Conservation (phyloP, 192 early-diverging fungal genomes). For the Coemansia sp. region DNA sequence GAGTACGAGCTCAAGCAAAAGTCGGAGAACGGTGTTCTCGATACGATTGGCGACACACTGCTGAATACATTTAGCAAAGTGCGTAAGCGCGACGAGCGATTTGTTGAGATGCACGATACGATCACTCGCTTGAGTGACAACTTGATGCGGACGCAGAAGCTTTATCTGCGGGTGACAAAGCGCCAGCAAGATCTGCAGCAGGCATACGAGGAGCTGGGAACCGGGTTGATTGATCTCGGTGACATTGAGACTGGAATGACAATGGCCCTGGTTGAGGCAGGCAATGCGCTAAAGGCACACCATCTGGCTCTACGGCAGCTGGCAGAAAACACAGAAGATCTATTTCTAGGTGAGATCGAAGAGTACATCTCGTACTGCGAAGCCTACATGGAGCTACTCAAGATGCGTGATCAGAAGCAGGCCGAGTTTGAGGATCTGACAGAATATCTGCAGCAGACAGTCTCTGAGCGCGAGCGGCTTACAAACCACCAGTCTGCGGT, state of each 20-base stretch:
- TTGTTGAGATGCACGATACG: constrained; percentile 76
- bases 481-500: constrained; percentile 60
- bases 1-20: constrained; percentile 56
- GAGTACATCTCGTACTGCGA: constrained; percentile 73
- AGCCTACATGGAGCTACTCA: constrained; percentile 64
- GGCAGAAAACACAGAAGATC: constrained; percentile 52
- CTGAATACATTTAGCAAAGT: constrained; percentile 90
- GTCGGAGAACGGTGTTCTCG: constrained; percentile 65
- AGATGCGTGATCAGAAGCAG: constrained; percentile 90
- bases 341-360: constrained; percentile 73
- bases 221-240: constrained; percentile 70
- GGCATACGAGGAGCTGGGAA: constrained; percentile 79
- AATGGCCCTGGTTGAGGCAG: constrained; percentile 70
- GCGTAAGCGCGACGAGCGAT: constrained; percentile 82
- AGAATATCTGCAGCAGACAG: constrained; percentile 69
- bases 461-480: constrained; percentile 69
- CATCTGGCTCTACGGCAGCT: constrained; percentile 65
- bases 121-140: constrained; percentile 86
- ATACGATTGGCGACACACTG: constrained; percentile 79
- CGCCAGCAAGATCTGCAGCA: constrained; percentile 74
- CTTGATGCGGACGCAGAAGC: constrained; percentile 78
- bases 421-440: constrained; percentile 90
- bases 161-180: constrained; percentile 72
- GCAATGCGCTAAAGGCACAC: constrained; percentile 68
- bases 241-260: constrained; percentile 85